Evolutionary conservation across 1,139 yeast genomes (phyloP).

Genomic region (Lodderomyces elongisporus): DNA sequence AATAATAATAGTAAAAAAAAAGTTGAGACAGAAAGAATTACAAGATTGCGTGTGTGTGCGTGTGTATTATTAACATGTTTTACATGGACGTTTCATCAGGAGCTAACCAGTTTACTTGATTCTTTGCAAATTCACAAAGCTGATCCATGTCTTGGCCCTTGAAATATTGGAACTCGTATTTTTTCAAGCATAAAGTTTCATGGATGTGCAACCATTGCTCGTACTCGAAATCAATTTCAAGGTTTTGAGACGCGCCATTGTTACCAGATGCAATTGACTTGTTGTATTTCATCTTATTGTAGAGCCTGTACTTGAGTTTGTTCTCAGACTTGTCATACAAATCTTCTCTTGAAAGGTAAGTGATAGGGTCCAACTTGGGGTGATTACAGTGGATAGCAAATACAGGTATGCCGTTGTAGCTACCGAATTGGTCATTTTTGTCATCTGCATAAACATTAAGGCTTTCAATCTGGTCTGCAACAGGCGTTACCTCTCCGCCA

Average conservation of each 20-base stretch:
- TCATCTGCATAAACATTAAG: background rate
- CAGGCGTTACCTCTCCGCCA: conserved; percentile 2
- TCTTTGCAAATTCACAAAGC: conserved; percentile 24
- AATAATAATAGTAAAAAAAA: too few species aligned
- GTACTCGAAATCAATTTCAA: conserved; percentile 27
- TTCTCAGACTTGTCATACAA: conserved; percentile 24
- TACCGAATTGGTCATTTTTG: conserved; percentile 14
- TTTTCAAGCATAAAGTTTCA: conserved; percentile 23
- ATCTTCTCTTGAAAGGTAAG: conserved; percentile 19
- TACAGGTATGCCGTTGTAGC: conserved; percentile 18
- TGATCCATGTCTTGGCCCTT: conserved; percentile 17
- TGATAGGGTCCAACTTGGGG: conserved; percentile 34
- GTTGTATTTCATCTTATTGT: conserved; percentile 23
- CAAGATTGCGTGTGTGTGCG: background rate
- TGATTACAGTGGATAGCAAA: conserved; percentile 36
- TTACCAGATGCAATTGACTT: conserved; percentile 11
- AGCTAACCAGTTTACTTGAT: conserved; percentile 27
- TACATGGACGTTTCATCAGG: background rate
- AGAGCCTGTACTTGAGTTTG: conserved; percentile 26
- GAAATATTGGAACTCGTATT: conserved; percentile 25
- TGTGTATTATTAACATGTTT: too few species aligned
- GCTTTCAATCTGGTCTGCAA: conserved; percentile 18
- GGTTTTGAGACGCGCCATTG: conserved; percentile 7
- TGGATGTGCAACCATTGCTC: conserved; percentile 33
- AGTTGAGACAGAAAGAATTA: background rate